Conservation (phyloP, 2,329 filamentous ascomycete species). For the Bipolaris bicolor region DNA sequence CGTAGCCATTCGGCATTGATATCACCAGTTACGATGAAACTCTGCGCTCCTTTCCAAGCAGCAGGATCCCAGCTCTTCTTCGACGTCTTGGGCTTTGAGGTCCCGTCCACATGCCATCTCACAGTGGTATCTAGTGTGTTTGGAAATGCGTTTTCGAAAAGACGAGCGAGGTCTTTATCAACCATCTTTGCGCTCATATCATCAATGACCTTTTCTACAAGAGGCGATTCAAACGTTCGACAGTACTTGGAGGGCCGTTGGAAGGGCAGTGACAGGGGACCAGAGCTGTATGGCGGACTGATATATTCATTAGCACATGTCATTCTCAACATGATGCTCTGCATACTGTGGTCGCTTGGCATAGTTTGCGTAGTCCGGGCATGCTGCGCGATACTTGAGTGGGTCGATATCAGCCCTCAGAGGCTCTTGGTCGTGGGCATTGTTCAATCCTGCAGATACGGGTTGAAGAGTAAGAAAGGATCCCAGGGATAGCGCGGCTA, state of each 20-base stretch:
- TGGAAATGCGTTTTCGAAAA: conserved; percentile 96
- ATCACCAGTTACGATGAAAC: conserved; percentile 91
- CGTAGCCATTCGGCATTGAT: conserved; percentile 93
- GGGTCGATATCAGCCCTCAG: conserved; percentile 38
- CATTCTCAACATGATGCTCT: conserved; percentile 7
- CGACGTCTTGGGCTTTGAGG: conserved; percentile 47
- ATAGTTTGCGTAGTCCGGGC: conserved; percentile 71
- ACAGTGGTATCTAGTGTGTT: conserved; percentile 91
- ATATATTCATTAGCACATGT: conserved; percentile 9
- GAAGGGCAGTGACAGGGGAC: conserved; percentile 79
- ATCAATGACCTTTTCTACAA: conserved; percentile 86
- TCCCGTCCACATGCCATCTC: conserved; percentile 79
- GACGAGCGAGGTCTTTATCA: conserved; percentile 83
- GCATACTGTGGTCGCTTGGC: conserved; percentile 65
- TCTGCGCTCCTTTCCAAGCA: conserved; percentile 83
- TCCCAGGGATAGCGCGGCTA: conserved; percentile 18
- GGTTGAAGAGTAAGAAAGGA: conserved; percentile 14
- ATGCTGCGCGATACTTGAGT: conserved; percentile 55
- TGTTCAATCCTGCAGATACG: conserved; percentile 17
- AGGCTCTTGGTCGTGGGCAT: conserved; percentile 38
- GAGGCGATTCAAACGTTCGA: conserved; percentile 84
- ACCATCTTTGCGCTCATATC: conserved; percentile 80
- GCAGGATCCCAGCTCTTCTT: conserved; percentile 49
- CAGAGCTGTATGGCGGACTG: conserved; percentile 79
- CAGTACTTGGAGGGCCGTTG: conserved; percentile 82